A percentile compares a stretch with the other conserved stretches of the same genome.
phyloP scores from a whole-genome alignment of 179 eudicot genomes.

The Corrigiola litoralis region DNA sequence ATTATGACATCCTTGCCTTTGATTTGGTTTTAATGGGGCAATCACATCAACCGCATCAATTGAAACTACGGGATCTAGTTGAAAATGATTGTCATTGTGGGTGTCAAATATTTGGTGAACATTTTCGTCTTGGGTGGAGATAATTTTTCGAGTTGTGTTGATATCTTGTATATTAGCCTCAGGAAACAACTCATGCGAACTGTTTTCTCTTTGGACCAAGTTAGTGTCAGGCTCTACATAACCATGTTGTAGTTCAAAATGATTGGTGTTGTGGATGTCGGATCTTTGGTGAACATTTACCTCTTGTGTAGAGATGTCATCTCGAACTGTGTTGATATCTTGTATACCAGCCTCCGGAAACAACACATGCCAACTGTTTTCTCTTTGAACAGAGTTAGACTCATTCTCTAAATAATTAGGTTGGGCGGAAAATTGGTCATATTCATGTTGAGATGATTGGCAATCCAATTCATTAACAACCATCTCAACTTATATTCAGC shows the following conservation, averaged over 20 bases:
- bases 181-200: constrained; percentile 20
- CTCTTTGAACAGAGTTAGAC: neutral
- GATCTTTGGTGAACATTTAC: neutral
- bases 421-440: neutral
- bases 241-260: no score
- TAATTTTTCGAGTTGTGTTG: neutral
- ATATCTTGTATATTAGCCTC: constrained; percentile 2
- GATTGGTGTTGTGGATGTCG: no score
- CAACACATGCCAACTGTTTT: constrained; percentile 11
- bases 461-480: constrained; percentile 4
- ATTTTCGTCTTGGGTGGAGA: neutral
- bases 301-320: neutral
- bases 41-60: constrained; percentile 13
- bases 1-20: constrained; percentile 12
- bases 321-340: neutral
- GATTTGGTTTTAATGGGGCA: no score
- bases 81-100: no score
- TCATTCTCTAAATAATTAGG: neutral
- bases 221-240: neutral
- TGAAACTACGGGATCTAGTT: constrained; percentile 4
- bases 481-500: constrained; percentile 3
- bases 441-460: constrained; percentile 7
- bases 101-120: neutral
- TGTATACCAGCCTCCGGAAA: constrained; percentile 15
- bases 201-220: neutral